Base-by-base conservation (phyloP, 1,284 basidiomycete genomes). In the Cryptococcus sp. region DNA sequence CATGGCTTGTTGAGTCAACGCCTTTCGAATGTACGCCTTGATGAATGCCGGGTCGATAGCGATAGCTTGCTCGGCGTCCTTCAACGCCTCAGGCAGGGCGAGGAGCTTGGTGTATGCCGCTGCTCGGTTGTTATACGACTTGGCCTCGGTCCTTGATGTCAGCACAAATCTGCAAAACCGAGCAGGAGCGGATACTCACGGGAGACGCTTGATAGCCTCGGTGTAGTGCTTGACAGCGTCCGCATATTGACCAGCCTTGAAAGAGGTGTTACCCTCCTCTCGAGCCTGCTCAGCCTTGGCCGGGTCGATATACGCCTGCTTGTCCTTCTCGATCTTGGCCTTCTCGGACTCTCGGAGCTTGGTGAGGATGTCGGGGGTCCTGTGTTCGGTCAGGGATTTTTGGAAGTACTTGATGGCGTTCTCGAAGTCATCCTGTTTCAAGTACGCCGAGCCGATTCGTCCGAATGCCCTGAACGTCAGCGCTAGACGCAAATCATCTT, bases 71-170 rank as follows among this genome's bases (percentile, higher is more conserved):
- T 99, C 84, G 24, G 84, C 85, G 66, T 99, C 95, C 75, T 97
- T 97, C 65, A 98, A 80, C 1, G 94, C 95, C 72, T 99, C 95
- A 10, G 93, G 88, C 19, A 97, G 75, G 2, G 95, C 95, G 33
- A 82, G 80, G 24, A 99, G 82, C 76, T 98, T 98, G 71, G 87
- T 91, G 76, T 97, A 97, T 19, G 92, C 93, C 26, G 91, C 87
- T 16, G 95, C 90, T 48, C 95, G 85, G 78, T 99, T 99, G 68
- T 93, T 97, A 78, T 95, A 98, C 14, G 88, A 91, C 57, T 86
- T 80, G 10, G 95, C 82, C 67, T 99, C 94, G 28, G 74, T 70
- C 12, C 65, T 66, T 39, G 11, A 25, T 45, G 7, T 16, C 33
- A 12, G 36, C 24, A n/a, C 19, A 45, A 25, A 16, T 19, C 18